A percentile compares a stretch with the other conserved stretches of the same genome.
Evolutionary conservation across 2,329 filamentous ascomycete species (phyloP).

Genomic region (Dryadomyces quercus-mongolicae): DNA sequence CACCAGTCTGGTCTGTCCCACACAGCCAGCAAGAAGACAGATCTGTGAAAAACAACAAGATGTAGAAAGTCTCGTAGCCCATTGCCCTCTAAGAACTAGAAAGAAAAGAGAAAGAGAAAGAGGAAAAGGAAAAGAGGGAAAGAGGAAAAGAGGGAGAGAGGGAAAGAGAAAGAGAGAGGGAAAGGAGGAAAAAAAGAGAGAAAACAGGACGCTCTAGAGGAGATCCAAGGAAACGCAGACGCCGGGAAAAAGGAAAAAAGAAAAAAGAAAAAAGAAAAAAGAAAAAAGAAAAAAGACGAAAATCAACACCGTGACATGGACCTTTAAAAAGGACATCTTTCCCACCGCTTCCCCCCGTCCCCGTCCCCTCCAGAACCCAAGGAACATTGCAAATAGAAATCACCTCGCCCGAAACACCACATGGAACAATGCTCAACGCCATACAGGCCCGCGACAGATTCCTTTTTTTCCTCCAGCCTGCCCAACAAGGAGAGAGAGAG

Average conservation of each 20-base stretch:
- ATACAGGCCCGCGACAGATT: not conserved
- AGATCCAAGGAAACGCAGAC: constrained; percentile 1
- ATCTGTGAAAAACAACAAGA: not conserved
- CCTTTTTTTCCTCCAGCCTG: not conserved
- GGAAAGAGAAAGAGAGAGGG: too few relatives aligned
- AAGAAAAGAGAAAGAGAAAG: too few relatives aligned
- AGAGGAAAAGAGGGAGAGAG: too few relatives aligned
- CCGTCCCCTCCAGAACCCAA: too few relatives aligned
- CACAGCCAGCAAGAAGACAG: too few relatives aligned
- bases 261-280: not conserved
- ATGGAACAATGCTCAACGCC: constrained; percentile 5
- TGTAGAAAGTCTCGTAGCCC: not conserved
- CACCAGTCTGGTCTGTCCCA: too few relatives aligned
- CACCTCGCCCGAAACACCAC: not conserved
- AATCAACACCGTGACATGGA: too few relatives aligned
- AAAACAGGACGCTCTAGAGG: not conserved
- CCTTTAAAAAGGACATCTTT: too few relatives aligned
- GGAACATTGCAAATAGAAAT: too few relatives aligned
- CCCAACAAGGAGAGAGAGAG: not conserved
- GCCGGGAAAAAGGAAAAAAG: not conserved
- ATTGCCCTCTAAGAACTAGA: not conserved
- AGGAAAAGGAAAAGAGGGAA: too few relatives aligned
- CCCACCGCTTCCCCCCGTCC: too few relatives aligned
- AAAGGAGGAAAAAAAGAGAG: not conserved
- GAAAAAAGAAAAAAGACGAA: not conserved